phyloP scores from a whole-genome alignment of 2,329 filamentous ascomycete genomes.

The Trematosphaeria pertusa region DNA sequence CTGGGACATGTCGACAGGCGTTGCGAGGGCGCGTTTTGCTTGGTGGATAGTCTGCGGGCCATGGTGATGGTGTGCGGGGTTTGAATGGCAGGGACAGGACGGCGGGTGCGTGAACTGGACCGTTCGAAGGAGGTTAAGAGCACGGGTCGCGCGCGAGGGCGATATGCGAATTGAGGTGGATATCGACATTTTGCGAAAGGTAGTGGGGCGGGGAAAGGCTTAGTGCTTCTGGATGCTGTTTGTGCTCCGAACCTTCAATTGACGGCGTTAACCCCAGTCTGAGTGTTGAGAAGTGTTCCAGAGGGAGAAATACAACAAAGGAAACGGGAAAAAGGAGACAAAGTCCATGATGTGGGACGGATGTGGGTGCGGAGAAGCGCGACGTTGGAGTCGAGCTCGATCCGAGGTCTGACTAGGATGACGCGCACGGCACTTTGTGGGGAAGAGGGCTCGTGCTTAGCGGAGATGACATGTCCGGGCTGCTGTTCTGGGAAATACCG shows the following conservation, averaged over 20 bases:
- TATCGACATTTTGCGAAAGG: slow-evolving; percentile 21
- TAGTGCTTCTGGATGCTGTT: not conserved
- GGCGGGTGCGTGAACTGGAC: slow-evolving; percentile 90
- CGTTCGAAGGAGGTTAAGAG: slow-evolving; percentile 79
- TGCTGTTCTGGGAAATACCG: no score
- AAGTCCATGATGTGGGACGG: not conserved
- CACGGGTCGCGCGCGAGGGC: slow-evolving; percentile 62
- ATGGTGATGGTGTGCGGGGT: slow-evolving; percentile 77
- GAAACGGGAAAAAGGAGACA: not conserved
- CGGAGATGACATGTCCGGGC: not conserved
- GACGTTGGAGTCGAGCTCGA: not conserved
- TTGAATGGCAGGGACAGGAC: slow-evolving; percentile 94
- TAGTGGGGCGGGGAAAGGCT: not conserved
- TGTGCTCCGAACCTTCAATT: not conserved
- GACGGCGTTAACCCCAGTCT: not conserved
- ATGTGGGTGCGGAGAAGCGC: slow-evolving; percentile 7
- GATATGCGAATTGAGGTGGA: slow-evolving; percentile 38
- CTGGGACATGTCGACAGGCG: slow-evolving; percentile 72
- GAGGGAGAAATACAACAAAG: not conserved
- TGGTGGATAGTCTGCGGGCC: slow-evolving; percentile 52
- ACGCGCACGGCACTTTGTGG: slow-evolving; percentile 6
- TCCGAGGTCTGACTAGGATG: no score
- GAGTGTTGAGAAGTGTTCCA: no score
- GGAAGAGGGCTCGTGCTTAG: not conserved
- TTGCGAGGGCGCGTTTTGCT: slow-evolving; percentile 71